Conservation (phyloP, 2,329 filamentous ascomycete genomes). For the Penicillium expansum region DNA sequence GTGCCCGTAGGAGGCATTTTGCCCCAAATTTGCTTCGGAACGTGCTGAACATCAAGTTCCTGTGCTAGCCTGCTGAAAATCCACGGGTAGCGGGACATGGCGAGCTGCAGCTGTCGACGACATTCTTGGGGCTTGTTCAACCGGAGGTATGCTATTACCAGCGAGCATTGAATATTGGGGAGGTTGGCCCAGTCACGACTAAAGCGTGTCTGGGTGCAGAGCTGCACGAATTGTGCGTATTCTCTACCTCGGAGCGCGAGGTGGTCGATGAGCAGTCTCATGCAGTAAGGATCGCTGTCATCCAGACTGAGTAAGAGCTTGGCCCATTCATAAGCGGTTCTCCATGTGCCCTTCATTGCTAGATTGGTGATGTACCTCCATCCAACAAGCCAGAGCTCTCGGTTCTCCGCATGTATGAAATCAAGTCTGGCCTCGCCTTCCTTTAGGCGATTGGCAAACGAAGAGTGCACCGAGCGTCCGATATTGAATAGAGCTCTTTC, state of each 20-base stretch:
- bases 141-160: slow-evolving; percentile 73
- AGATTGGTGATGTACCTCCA: slow-evolving; percentile 87
- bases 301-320: slow-evolving; percentile 78
- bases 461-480: slow-evolving; percentile 80
- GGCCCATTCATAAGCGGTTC: slow-evolving; percentile 90
- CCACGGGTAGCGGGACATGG: slow-evolving; percentile 78
- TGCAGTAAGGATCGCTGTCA: slow-evolving; percentile 75
- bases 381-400: slow-evolving; percentile 86
- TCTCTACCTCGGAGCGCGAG: slow-evolving; percentile 79
- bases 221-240: slow-evolving; percentile 69
- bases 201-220: slow-evolving; percentile 56
- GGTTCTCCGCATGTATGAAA: slow-evolving; percentile 79
- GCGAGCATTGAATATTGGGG: slow-evolving; percentile 71
- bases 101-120: slow-evolving; percentile 61
- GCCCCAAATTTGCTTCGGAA: slow-evolving; percentile 82
- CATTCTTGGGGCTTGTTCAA: slow-evolving; percentile 65
- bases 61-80: slow-evolving; percentile 77
- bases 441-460: slow-evolving; percentile 72
- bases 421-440: slow-evolving; percentile 77
- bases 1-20: slow-evolving; percentile 63
- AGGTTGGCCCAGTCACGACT: slow-evolving; percentile 54
- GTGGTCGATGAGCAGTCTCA: slow-evolving; percentile 77
- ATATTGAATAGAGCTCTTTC: slow-evolving; percentile 92
- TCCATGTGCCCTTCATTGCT: slow-evolving; percentile 85
- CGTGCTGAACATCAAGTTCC: slow-evolving; percentile 70